Percentiles rank a stretch among this genome's conserved stretches.
Evolutionary conservation across 345 rosid species (phyloP).

Genomic region (Acer yangbiense): DNA sequence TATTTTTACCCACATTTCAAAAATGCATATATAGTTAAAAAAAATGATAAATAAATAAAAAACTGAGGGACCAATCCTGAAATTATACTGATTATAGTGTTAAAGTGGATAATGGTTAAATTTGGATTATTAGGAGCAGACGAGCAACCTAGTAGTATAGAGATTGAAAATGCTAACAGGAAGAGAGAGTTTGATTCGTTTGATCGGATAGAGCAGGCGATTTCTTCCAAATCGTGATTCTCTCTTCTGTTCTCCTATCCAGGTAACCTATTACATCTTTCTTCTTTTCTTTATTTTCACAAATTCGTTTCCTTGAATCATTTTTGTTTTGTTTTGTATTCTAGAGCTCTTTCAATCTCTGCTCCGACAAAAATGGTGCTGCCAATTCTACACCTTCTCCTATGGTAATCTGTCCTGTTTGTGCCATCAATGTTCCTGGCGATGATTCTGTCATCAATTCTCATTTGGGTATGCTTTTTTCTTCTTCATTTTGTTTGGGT

Average conservation of each 20-base stretch:
- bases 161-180: slow-evolving; percentile 56
- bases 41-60: too few relatives aligned
- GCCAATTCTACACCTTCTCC: slow-evolving; percentile 19
- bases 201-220: slow-evolving; percentile 76
- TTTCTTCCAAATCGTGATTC: slow-evolving; percentile 60
- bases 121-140: neutral
- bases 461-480: slow-evolving; percentile 53
- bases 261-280: slow-evolving; percentile 21
- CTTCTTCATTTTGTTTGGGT: too few relatives aligned
- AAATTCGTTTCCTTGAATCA: neutral
- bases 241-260: slow-evolving; percentile 48
- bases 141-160: neutral
- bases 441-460: slow-evolving; percentile 50
- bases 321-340: neutral
- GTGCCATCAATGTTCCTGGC: slow-evolving; percentile 44
- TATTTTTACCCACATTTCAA: too few relatives aligned
- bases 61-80: too few relatives aligned
- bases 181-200: slow-evolving; percentile 65
- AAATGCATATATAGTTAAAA: too few relatives aligned
- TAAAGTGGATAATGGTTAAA: too few relatives aligned
- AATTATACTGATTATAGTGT: too few relatives aligned
- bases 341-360: slow-evolving; percentile 48
- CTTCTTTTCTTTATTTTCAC: neutral
- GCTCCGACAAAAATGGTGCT: slow-evolving; percentile 26
- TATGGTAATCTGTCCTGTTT: slow-evolving; percentile 53